A percentile compares a stretch with the other conserved stretches of the same genome.
Conservation (phyloP, 352 stramenopile species). For the Phytopythium chamaehyphon region DNA sequence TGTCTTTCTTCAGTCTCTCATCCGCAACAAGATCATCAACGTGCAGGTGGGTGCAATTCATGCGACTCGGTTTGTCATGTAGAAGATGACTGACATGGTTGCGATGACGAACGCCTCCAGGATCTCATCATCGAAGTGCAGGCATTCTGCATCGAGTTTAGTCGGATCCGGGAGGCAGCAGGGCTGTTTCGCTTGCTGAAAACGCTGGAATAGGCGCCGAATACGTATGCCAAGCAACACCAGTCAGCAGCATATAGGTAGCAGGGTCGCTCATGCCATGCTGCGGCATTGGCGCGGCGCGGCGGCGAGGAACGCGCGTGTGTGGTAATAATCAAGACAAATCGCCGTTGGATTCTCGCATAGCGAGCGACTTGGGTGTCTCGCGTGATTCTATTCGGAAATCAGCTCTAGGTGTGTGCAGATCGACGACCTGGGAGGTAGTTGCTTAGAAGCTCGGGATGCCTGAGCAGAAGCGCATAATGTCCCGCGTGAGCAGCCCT, state of each 20-base stretch:
- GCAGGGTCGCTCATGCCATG: slow-evolving; percentile 2
- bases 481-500: slow-evolving; percentile 71
- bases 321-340: slow-evolving; percentile 18
- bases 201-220: slow-evolving; percentile 86
- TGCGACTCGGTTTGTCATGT: neutral
- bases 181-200: slow-evolving; percentile 97
- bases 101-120: slow-evolving; percentile 23
- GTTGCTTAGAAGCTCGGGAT: slow-evolving; percentile 59
- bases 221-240: slow-evolving; percentile 19
- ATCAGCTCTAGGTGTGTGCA: neutral
- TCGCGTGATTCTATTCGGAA: slow-evolving; percentile 4
- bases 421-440: neutral
- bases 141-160: slow-evolving; percentile 99
- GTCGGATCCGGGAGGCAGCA: slow-evolving; percentile 95
- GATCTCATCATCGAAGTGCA: slow-evolving; percentile 99
- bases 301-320: slow-evolving; percentile 9
- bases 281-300: neutral
- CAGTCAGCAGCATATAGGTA: slow-evolving; percentile 9
- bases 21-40: slow-evolving; percentile 98
- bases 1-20: slow-evolving; percentile 97
- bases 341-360: neutral
- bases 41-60: slow-evolving; percentile 82
- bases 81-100: slow-evolving; percentile 11
- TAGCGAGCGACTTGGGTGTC: too few relatives aligned
- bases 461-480: slow-evolving; percentile 74